Base-by-base conservation (phyloP, 805 yeast genomes). In the Starmerella geochares region DNA sequence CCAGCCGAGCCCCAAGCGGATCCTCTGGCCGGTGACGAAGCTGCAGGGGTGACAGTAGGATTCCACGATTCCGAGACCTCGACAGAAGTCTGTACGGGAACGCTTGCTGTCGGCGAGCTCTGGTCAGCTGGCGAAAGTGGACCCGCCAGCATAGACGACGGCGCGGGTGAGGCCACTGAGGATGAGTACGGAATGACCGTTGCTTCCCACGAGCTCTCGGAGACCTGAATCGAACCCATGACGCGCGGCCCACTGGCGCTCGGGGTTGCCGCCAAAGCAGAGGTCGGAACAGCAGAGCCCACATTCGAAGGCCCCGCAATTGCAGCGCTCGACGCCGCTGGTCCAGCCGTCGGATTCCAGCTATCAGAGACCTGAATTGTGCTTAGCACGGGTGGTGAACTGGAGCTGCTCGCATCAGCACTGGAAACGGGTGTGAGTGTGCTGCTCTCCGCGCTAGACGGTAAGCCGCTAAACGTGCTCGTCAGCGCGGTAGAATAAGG, bases 41-140 rank as follows among this genome's bases (percentile, higher is more conserved):
- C 38, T 4, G 55, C 50, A 17, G 57, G 50, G 35, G 62, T 60
- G 38, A 67, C 62, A 19, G 65, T 55, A 36, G 56, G 43, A 10
- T 53, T 43, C 44, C 55, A 31, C 42, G 56, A 50, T 21, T 49
- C 54, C 14, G 58, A 52, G n/a, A 60, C 59, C 39, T 54, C 47
- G 56, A 62, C 52, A 50, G 56, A 54, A 24, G 61, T 50, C 6
- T 63, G 53, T 40, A 54, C 49, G 14, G 60, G 50, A 33, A 60
- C 48, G 13, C 33, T 24, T 13, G 42, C 20, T 20, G 27, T 23
- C 16, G 42, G 31, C 16, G 42, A 23, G 42, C 29, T 23, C 13
- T 29, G 23, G 11, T 21, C 40, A 2, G 42, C 39, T 10, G 25
- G 16, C 11, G 29, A 23, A 4, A n/a, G n/a, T 19, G 40, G 27